Base-by-base conservation (phyloP, 495 filamentous ascomycete species). In the Tetracladium setigerum region DNA sequence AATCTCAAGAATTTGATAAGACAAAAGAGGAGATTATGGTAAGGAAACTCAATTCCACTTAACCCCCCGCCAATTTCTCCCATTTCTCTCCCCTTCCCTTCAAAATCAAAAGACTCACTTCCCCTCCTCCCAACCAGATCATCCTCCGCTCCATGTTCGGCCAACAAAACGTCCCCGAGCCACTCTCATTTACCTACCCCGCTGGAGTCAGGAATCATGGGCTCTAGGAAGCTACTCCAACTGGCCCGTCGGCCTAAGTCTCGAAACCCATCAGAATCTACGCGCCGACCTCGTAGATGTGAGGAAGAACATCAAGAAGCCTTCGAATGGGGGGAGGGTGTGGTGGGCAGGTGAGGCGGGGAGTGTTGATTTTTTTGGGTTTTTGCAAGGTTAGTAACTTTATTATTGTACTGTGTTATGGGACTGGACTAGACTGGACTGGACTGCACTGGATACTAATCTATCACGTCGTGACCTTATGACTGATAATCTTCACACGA, bases 281-380 rank as follows among this genome's bases (percentile, higher is more conserved):
- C 71, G 83, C 1, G 81, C 83, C n/a, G 84, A 84, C 53, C 5
- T 50, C 9, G n/a, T n/a, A n/a, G n/a, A n/a, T n/a, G n/a, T n/a
- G n/a, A n/a, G n/a, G n/a, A n/a, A n/a, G n/a, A n/a, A n/a, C n/a
- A n/a, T n/a, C n/a, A n/a, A n/a, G n/a, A n/a, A n/a, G n/a, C n/a
- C n/a, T n/a, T n/a, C n/a, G n/a, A 34, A 34, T 34, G 63, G 81
- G 0, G 75, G 72, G 42, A 61, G 77, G 3, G 57, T 89, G 15
- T 86, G 72, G 64, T 89, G 86, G 59, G 83, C 84, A 1, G 84
- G 84, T 1, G 84, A 88, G 55, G 78, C 80, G 19, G 86, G 82
- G 0, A 84, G 78, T 49, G 65, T 77, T 11, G 68, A 79, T 61
- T 86, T 82, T 53, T 89, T 76, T 64, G 84, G 84, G 0, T 87